phyloP scores from a whole-genome alignment of 371 early-diverging fungal genomes.

The Rhizopus microsporus region DNA sequence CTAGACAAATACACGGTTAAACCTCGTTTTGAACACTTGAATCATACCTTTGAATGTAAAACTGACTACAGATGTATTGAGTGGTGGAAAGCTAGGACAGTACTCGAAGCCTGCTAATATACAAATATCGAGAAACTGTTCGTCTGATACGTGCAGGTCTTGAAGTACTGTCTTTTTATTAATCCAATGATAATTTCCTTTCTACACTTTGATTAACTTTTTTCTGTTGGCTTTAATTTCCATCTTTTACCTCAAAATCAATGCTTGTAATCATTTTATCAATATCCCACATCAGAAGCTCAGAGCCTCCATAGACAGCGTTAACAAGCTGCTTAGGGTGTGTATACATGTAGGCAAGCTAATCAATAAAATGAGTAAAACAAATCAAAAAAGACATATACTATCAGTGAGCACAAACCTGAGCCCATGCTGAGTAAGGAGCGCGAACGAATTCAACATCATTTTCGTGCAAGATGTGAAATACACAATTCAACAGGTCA shows the following conservation, averaged over 20 bases:
- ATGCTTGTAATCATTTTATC: constrained; percentile 74
- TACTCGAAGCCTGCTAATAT: constrained; percentile 82
- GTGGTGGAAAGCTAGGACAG: constrained; percentile 73
- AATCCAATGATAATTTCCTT: constrained; percentile 69
- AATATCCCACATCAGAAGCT: constrained; percentile 78
- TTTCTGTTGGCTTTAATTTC: neutral
- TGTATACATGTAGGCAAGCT: constrained; percentile 75
- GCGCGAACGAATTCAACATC: constrained; percentile 78
- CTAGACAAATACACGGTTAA: constrained; percentile 12
- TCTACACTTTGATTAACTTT: constrained; percentile 18
- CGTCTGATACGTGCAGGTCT: constrained; percentile 65
- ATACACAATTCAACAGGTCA: constrained; percentile 69
- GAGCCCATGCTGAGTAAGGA: constrained; percentile 82
- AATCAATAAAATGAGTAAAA: constrained; percentile 2
- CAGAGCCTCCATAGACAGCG: constrained; percentile 72
- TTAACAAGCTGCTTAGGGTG: constrained; percentile 73
- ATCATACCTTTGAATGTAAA: constrained; percentile 65
- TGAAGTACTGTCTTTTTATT: constrained; percentile 66
- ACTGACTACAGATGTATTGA: constrained; percentile 51
- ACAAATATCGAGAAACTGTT: constrained; percentile 83
- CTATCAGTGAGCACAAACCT: constrained; percentile 43
- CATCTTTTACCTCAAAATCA: constrained; percentile 55
- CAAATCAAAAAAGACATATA: neutral
- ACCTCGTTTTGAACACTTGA: neutral
- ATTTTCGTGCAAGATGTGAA: constrained; percentile 67